Evolutionary conservation across 2,329 filamentous ascomycete species (phyloP).

Genomic region (Fonsecaea nubica): DNA sequence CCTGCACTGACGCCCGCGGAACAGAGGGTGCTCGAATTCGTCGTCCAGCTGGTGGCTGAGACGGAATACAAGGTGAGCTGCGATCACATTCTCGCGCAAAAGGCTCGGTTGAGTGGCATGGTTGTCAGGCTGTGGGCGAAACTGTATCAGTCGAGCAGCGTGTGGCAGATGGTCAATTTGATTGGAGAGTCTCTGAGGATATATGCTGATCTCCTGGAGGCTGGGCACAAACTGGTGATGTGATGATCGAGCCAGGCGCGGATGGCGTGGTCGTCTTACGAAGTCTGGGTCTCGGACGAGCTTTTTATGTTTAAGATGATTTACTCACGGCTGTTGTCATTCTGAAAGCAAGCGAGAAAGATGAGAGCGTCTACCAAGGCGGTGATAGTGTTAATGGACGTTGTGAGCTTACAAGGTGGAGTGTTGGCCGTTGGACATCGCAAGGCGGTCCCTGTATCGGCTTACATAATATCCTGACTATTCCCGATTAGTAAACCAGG

Average conservation of each 20-base stretch:
- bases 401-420: too few relatives aligned
- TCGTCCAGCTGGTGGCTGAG: slow-evolving; percentile 20
- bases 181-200: slow-evolving; percentile 20
- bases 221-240: neutral
- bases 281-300: neutral
- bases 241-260: neutral
- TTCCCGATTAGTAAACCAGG: neutral
- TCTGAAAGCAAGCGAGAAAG: neutral
- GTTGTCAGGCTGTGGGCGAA: slow-evolving; percentile 21
- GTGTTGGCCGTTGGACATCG: neutral
- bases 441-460: neutral
- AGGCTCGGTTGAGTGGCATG: slow-evolving; percentile 13
- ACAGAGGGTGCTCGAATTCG: slow-evolving; percentile 19
- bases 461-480: neutral
- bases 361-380: neutral
- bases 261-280: neutral
- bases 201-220: slow-evolving; percentile 21
- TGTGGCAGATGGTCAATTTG: slow-evolving; percentile 24
- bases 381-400: neutral
- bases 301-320: neutral
- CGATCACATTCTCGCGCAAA: slow-evolving; percentile 6
- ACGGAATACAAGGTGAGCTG: slow-evolving; percentile 17
- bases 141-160: slow-evolving; percentile 24
- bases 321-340: neutral
- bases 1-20: slow-evolving; percentile 9